Evolutionary conservation across 108 stramenopile genomes (phyloP).

Genomic region (Cyclotella atomus): DNA sequence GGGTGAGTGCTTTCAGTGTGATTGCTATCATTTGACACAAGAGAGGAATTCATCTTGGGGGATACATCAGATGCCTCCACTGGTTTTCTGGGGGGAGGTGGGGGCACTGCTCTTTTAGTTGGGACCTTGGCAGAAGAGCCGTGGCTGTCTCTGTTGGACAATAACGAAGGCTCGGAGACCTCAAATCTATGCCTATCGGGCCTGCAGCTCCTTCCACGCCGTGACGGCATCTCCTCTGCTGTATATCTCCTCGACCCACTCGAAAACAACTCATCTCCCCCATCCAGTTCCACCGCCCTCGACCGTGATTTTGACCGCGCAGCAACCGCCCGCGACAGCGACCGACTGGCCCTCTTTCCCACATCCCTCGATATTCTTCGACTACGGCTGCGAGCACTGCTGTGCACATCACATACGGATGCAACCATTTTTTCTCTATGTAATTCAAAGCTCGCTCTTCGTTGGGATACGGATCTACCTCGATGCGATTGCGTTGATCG

Average conservation of each 20-base stretch:
- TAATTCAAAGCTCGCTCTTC: background rate
- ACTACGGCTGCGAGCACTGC: background rate
- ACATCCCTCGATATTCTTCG: background rate
- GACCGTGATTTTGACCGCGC: constrained; percentile 6
- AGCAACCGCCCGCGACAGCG: background rate
- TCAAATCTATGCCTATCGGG: background rate
- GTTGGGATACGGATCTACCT: too few relatives aligned
- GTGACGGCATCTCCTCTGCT: background rate
- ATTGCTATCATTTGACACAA: background rate
- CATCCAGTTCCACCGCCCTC: background rate
- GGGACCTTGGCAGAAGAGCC: background rate
- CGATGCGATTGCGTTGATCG: too few relatives aligned
- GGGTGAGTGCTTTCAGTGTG: constrained; percentile 10
- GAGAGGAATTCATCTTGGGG: background rate
- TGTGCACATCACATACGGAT: background rate
- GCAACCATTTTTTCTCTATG: background rate
- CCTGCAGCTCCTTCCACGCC: background rate
- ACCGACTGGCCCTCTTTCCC: background rate
- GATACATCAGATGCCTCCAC: background rate
- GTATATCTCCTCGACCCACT: background rate
- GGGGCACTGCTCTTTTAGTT: constrained; percentile 5
- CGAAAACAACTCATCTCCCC: background rate
- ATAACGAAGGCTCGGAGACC: background rate
- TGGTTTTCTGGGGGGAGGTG: background rate
- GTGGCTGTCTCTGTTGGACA: background rate